These are phyloP conservation scores for Neurospora sp. DNA, from an alignment of 495 filamentous ascomycete genomes.

Conservation along the genomic window DNA sequence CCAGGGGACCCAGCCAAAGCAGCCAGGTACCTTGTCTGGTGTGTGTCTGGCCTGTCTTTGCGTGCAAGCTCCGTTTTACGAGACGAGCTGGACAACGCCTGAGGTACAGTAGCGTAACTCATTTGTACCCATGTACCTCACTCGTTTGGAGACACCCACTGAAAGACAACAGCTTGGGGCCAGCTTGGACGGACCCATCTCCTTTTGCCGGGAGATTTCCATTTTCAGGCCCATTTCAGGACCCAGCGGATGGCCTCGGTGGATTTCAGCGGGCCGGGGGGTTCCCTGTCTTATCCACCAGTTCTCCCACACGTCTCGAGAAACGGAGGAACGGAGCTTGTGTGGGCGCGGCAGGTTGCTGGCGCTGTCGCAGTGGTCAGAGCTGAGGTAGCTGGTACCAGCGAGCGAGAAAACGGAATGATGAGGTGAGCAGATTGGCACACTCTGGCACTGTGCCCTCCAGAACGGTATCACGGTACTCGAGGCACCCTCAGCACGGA, in stretches of 20 bases:
- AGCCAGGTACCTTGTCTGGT: background rate
- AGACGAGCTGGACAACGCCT: background rate
- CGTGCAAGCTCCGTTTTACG: background rate
- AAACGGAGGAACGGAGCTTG: slow-evolving; percentile 6
- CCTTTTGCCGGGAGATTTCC: slow-evolving; percentile 9
- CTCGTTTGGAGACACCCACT: background rate
- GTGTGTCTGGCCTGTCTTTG: background rate
- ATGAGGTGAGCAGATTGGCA: slow-evolving; percentile 7
- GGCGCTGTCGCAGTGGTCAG: background rate
- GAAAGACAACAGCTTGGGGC: background rate
- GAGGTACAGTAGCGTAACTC: background rate
- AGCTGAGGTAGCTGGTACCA: background rate
- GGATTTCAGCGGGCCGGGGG: slow-evolving; percentile 15
- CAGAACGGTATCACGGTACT: background rate
- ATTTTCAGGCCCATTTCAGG: slow-evolving; percentile 9
- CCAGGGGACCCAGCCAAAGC: background rate
- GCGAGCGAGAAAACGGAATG: slow-evolving; percentile 3
- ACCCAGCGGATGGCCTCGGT: slow-evolving; percentile 16
- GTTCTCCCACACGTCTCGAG: slow-evolving; percentile 1
- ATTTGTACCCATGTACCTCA: background rate
- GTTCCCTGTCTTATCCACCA: background rate
- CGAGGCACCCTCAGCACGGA: background rate
- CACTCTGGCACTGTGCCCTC: background rate
- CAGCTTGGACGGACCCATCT: background rate
- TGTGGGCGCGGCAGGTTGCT: background rate